A percentile compares a stretch with the other conserved stretches of the same genome.
These are phyloP conservation scores for Ehretia macrophylla DNA, from an alignment of 257 asterid species.

Conservation along the genomic window DNA sequence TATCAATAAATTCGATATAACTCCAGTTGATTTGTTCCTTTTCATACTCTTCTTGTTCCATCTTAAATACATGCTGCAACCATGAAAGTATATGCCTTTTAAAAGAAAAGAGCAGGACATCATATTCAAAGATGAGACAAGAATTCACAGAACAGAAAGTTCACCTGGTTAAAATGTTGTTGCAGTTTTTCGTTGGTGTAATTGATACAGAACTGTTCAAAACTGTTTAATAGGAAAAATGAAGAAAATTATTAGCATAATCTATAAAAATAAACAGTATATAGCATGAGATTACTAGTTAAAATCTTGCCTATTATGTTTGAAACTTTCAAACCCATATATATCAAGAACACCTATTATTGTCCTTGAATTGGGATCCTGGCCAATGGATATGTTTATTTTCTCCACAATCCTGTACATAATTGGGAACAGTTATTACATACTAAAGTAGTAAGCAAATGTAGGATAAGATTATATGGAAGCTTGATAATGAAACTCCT, in stretches of 20 bases:
- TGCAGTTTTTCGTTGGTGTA: constrained; percentile 97
- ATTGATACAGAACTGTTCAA: constrained; percentile 99
- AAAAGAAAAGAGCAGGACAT: constrained; percentile 8
- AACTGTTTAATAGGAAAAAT: constrained; percentile 38
- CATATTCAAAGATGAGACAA: constrained; percentile 12
- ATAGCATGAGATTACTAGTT: no score
- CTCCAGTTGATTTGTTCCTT: constrained; percentile 97
- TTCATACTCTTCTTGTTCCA: constrained; percentile 99
- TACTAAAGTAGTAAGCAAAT: neutral
- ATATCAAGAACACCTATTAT: constrained; percentile 97
- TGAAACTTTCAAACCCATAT: constrained; percentile 95
- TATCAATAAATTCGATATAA: constrained; percentile 98
- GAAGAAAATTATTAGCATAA: constrained; percentile 4
- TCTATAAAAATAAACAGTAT: no score
- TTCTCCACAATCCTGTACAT: constrained; percentile 84
- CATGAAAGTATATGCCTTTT: constrained; percentile 16
- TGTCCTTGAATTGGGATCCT: constrained; percentile 94
- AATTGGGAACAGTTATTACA: constrained; percentile 13
- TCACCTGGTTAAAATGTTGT: constrained; percentile 99
- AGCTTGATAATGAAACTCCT: neutral
- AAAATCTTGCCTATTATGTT: constrained; percentile 45
- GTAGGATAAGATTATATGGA: neutral
- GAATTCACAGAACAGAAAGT: constrained; percentile 18
- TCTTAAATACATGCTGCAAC: constrained; percentile 95
- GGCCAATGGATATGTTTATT: constrained; percentile 91